Conservation (phyloP, 257 asterid species). For the Knoxia roxburghii region DNA sequence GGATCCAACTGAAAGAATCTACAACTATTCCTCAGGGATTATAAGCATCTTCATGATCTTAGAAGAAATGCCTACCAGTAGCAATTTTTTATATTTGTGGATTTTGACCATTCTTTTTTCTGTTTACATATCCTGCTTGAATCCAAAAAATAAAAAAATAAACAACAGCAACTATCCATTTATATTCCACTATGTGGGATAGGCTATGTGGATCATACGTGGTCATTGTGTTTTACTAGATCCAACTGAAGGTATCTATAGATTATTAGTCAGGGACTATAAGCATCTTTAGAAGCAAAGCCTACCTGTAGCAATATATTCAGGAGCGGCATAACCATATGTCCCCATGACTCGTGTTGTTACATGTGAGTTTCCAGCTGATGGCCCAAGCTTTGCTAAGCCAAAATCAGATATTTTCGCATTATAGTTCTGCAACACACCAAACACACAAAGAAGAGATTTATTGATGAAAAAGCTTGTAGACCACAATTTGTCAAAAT, state of each 20-base stretch:
- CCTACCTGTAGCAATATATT: conserved; percentile 46
- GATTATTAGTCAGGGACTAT: neutral
- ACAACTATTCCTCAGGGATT: neutral
- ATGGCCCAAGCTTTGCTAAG: conserved; percentile 43
- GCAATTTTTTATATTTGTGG: too few species aligned
- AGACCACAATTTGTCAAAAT: neutral
- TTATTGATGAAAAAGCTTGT: neutral
- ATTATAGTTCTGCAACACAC: conserved; percentile 35
- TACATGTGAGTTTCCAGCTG: conserved; percentile 40
- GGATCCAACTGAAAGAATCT: neutral
- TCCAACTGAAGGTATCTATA: too few species aligned
- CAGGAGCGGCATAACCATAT: conserved; percentile 51
- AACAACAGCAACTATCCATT: too few species aligned
- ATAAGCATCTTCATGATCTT: neutral
- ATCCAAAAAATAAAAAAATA: too few species aligned
- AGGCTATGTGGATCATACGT: too few species aligned
- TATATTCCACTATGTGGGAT: too few species aligned
- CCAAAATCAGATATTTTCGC: conserved; percentile 53
- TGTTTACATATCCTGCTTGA: too few species aligned
- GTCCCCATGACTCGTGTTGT: conserved; percentile 52
- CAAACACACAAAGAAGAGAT: conserved; percentile 5
- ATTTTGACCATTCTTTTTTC: too few species aligned
- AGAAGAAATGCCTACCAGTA: conserved; percentile 28
- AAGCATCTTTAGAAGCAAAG: neutral
- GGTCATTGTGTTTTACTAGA: too few species aligned